Evolutionary conservation across 148 eudicot species (phyloP).

Genomic region (Suaeda aralocaspica): DNA sequence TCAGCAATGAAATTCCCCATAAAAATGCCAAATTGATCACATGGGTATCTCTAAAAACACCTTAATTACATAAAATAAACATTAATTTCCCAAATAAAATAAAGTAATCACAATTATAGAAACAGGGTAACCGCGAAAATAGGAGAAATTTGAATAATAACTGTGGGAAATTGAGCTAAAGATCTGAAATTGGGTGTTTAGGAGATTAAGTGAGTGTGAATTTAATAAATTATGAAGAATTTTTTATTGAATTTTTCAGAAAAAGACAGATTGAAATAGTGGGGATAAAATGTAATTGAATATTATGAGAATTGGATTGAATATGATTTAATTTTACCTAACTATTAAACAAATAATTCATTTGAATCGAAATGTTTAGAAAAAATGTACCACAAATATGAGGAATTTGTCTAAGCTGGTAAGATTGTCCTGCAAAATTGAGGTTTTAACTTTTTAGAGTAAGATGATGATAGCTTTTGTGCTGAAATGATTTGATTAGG

Average conservation of each 20-base stretch:
- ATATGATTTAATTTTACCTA: background rate
- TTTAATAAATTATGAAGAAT: too few relatives aligned
- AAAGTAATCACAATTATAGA: background rate
- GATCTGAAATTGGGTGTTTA: conserved; percentile 16
- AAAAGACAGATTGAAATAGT: background rate
- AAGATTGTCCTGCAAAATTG: background rate
- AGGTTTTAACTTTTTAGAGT: background rate
- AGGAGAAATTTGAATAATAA: background rate
- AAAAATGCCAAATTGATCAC: background rate
- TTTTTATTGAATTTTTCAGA: background rate
- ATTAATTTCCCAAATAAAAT: background rate
- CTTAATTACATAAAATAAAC: conserved; percentile 4
- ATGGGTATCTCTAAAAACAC: conserved; percentile 1
- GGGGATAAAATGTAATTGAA: background rate
- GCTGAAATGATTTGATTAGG: too few relatives aligned
- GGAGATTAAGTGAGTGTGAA: background rate
- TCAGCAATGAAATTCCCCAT: background rate
- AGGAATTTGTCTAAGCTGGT: too few relatives aligned
- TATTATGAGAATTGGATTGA: background rate
- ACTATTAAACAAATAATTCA: background rate
- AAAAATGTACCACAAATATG: too few relatives aligned
- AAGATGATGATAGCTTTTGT: too few relatives aligned
- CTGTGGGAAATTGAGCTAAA: conserved; percentile 13
- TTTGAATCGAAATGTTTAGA: too few relatives aligned
- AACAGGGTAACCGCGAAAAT: conserved; percentile 2